Evolutionary conservation across 208 protist species (phyloP).

Genomic region (Polymyxa betae): DNA sequence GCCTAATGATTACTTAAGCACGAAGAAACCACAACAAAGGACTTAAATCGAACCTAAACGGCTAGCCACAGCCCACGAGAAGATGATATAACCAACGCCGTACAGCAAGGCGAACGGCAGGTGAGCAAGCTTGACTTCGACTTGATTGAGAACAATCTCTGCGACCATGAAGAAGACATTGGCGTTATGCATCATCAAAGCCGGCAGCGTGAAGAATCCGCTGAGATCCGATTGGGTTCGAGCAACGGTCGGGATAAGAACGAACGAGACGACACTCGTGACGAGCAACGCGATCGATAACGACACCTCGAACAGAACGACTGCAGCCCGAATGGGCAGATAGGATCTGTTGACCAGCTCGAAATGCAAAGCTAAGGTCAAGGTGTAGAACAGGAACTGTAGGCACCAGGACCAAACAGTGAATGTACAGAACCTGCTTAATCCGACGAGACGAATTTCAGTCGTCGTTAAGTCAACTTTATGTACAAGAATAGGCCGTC

Average conservation of each 20-base stretch:
- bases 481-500: neutral
- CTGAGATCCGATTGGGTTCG: neutral
- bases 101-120: constrained; percentile 29
- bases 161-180: constrained; percentile 47
- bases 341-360: neutral
- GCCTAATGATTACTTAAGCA: neutral
- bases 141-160: constrained; percentile 9
- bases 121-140: constrained; percentile 24
- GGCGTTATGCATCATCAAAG: constrained; percentile 41
- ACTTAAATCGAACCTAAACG: neutral
- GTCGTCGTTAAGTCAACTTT: neutral
- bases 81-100: constrained; percentile 20
- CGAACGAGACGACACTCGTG: constrained; percentile 42
- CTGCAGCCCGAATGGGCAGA: neutral
- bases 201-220: neutral
- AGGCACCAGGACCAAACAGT: constrained; percentile 25
- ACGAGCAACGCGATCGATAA: constrained; percentile 37
- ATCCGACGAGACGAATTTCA: neutral
- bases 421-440: neutral
- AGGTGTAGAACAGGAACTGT: neutral
- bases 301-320: constrained; percentile 1
- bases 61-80: neutral
- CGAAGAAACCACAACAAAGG: neutral
- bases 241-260: constrained; percentile 12
- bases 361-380: neutral